Conservation (phyloP, 2,329 filamentous ascomycete genomes). For the Paecilomyces sp. region DNA sequence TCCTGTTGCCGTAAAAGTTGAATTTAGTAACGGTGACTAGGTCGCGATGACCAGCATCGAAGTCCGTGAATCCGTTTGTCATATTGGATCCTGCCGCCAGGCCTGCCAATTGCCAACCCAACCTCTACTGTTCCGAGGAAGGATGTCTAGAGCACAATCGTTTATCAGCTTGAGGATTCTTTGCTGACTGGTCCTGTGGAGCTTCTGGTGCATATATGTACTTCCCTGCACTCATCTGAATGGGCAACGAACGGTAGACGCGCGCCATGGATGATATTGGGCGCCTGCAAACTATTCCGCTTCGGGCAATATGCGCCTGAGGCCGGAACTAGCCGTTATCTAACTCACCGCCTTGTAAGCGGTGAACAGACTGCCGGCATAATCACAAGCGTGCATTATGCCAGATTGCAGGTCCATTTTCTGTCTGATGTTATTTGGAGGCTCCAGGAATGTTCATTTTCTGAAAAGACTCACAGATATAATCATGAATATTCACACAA, state of each 20-base stretch:
- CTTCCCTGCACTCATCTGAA: constrained; percentile 11
- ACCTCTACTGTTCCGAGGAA: neutral
- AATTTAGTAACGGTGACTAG: constrained; percentile 79
- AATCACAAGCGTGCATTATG: constrained; percentile 11
- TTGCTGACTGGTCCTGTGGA: neutral
- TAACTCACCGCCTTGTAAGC: constrained; percentile 14
- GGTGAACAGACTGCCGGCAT: constrained; percentile 15
- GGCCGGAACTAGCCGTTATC: neutral
- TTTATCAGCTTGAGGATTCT: neutral
- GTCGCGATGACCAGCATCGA: constrained; percentile 46
- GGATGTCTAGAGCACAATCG: neutral
- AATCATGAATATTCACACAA: constrained; percentile 5
- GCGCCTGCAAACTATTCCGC: neutral
- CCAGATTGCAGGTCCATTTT: constrained; percentile 22
- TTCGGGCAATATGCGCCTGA: neutral
- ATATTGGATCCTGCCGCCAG: constrained; percentile 20
- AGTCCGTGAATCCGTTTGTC: constrained; percentile 33
- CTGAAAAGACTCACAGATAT: neutral
- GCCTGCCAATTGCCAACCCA: neutral
- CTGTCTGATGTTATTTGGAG: neutral
- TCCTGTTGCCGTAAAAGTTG: constrained; percentile 87
- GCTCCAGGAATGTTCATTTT: neutral
- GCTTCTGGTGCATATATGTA: constrained; percentile 2
- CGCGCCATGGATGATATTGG: neutral
- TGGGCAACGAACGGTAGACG: neutral